A percentile compares a stretch with the other conserved stretches of the same genome.
These are phyloP conservation scores for Aspergillus brunneoviolaceus DNA, from an alignment of 2,329 filamentous ascomycete genomes.

Conservation along the genomic window DNA sequence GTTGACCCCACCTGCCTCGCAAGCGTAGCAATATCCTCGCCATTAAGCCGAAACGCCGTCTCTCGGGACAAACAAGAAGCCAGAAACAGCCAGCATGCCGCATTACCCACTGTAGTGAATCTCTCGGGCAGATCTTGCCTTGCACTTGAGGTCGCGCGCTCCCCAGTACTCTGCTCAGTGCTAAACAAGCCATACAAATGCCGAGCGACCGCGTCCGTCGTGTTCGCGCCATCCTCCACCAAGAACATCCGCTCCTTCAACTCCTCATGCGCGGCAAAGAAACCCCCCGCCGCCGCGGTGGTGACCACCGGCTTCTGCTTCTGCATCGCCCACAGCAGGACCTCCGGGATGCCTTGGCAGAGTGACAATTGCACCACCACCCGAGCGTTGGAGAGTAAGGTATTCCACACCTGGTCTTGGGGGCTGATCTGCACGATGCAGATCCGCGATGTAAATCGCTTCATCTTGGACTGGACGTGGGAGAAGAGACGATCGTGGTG, in stretches of 20 bases:
- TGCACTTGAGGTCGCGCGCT: constrained; percentile 52
- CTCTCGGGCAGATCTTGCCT: constrained; percentile 53
- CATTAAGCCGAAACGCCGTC: constrained; percentile 55
- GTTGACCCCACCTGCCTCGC: constrained; percentile 35
- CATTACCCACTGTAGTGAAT: constrained; percentile 74
- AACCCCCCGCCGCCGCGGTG: constrained; percentile 62
- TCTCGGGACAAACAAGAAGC: constrained; percentile 63
- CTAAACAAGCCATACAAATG: constrained; percentile 62
- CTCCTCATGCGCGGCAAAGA: constrained; percentile 66
- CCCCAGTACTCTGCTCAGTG: constrained; percentile 60
- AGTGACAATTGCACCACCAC: constrained; percentile 7
- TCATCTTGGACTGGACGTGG: neutral
- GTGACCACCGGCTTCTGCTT: constrained; percentile 3
- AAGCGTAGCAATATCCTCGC: constrained; percentile 68
- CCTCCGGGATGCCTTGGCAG: constrained; percentile 8
- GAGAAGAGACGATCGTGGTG: constrained; percentile 57
- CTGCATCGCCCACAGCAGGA: constrained; percentile 5
- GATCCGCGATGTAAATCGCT: neutral
- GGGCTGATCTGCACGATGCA: constrained; percentile 11
- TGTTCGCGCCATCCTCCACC: constrained; percentile 62
- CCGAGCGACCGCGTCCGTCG: constrained; percentile 64
- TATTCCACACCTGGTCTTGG: constrained; percentile 13
- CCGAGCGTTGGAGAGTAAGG: constrained; percentile 7
- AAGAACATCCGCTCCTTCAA: constrained; percentile 58
- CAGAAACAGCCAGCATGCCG: constrained; percentile 70